phyloP scores from a whole-genome alignment of 495 filamentous ascomycete genomes.

The Annulohypoxylon moriforme region DNA sequence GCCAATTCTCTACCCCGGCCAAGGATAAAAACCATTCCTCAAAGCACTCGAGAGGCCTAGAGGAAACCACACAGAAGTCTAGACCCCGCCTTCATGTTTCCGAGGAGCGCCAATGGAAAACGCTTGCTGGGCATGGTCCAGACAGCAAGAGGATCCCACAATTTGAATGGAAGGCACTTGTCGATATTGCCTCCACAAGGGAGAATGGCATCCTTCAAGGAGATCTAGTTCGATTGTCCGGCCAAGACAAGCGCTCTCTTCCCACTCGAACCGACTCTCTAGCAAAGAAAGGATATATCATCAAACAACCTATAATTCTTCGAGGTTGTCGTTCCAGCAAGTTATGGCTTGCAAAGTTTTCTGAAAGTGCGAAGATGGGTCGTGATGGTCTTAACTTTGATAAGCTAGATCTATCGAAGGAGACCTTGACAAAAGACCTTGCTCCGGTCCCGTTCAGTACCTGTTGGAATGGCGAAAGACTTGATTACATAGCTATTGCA shows the following conservation, averaged over 20 bases:
- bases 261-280: constrained; percentile 82
- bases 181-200: constrained; percentile 80
- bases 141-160: constrained; percentile 74
- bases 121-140: constrained; percentile 80
- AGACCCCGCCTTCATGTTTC: constrained; percentile 52
- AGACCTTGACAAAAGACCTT: constrained; percentile 53
- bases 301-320: constrained; percentile 76
- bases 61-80: neutral
- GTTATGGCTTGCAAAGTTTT: constrained; percentile 64
- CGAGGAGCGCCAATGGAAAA: constrained; percentile 72
- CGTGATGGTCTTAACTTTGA: constrained; percentile 43
- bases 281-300: constrained; percentile 82
- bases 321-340: constrained; percentile 74
- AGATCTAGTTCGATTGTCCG: constrained; percentile 76
- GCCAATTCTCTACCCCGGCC: constrained; percentile 2
- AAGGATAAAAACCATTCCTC: neutral
- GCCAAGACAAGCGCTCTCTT: constrained; percentile 90
- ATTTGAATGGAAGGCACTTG: constrained; percentile 78
- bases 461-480: constrained; percentile 63
- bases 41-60: neutral
- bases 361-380: constrained; percentile 48
- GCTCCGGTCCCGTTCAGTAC: constrained; percentile 59
- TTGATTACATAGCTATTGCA: constrained; percentile 62
- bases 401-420: constrained; percentile 47
- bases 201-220: constrained; percentile 80